phyloP scores from a whole-genome alignment of 1,284 basidiomycete species.

The Hemileia vastatrix region DNA sequence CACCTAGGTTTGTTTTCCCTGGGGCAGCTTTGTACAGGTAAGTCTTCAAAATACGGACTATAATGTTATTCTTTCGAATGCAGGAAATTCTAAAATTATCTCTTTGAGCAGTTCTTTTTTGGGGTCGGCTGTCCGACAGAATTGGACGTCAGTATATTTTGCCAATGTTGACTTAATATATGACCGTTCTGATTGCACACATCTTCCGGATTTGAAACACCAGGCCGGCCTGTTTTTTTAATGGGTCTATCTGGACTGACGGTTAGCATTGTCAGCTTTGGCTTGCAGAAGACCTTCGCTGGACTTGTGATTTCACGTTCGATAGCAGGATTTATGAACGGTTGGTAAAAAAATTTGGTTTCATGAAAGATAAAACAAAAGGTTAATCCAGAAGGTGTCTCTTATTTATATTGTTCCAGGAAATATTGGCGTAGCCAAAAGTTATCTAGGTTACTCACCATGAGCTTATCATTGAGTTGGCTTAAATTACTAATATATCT shows the following conservation, averaged over 20 bases:
- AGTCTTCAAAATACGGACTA: too few species aligned
- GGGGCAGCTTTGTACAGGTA: constrained; percentile 16
- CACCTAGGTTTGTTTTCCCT: constrained; percentile 19
- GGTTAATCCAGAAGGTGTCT: neutral
- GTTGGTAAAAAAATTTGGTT: neutral
- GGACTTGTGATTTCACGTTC: constrained; percentile 15
- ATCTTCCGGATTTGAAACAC: too few species aligned
- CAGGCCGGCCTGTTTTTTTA: constrained; percentile 26
- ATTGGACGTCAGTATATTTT: constrained; percentile 27
- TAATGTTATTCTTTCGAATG: neutral
- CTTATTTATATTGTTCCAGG: neutral
- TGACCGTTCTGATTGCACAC: too few species aligned
- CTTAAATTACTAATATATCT: neutral
- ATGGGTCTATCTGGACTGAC: constrained; percentile 26
- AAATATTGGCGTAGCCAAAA: too few species aligned
- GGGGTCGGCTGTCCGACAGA: constrained; percentile 26
- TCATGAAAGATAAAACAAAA: neutral
- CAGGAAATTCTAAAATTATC: neutral
- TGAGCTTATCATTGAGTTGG: neutral
- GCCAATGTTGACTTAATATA: too few species aligned
- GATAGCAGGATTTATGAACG: constrained; percentile 20
- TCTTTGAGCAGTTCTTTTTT: constrained; percentile 30
- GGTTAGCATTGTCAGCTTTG: constrained; percentile 24
- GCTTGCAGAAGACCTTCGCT: constrained; percentile 9
- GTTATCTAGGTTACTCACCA: constrained; percentile 6